These are phyloP conservation scores for Secale cereale DNA, from an alignment of 176 grass and related monocot species.

Conservation along the genomic window DNA sequence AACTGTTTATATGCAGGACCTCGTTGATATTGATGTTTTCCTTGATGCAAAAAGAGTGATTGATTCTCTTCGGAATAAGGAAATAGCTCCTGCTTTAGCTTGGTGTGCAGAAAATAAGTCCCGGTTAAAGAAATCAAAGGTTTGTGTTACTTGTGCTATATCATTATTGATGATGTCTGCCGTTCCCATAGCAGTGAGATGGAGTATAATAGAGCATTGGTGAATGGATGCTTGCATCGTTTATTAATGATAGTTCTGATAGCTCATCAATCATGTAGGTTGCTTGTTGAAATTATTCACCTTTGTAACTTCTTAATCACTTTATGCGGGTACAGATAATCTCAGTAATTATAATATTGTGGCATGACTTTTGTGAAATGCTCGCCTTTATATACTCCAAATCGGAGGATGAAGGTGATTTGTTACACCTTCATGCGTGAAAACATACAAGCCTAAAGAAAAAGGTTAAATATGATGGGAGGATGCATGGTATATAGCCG, in stretches of 20 bases:
- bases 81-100: slow-evolving; percentile 74
- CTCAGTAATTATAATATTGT: background rate
- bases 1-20: slow-evolving; percentile 52
- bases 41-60: slow-evolving; percentile 83
- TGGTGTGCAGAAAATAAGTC: slow-evolving; percentile 99
- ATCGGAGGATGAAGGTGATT: background rate
- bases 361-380: background rate
- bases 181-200: background rate
- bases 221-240: background rate
- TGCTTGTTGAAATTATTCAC: background rate
- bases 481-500: background rate
- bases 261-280: background rate
- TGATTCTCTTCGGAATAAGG: slow-evolving; percentile 89
- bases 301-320: background rate
- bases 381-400: background rate
- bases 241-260: background rate
- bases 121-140: slow-evolving; percentile 98
- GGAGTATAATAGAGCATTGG: background rate
- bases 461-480: background rate
- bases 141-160: slow-evolving; percentile 17
- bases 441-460: background rate
- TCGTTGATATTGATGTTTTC: slow-evolving; percentile 92
- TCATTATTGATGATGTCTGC: background rate
- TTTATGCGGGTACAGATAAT: background rate
- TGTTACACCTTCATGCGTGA: background rate